A percentile compares a stretch with the other conserved stretches of the same genome.
phyloP scores from a whole-genome alignment of 1,284 basidiomycete genomes.

The Boletus semigastroideus region DNA sequence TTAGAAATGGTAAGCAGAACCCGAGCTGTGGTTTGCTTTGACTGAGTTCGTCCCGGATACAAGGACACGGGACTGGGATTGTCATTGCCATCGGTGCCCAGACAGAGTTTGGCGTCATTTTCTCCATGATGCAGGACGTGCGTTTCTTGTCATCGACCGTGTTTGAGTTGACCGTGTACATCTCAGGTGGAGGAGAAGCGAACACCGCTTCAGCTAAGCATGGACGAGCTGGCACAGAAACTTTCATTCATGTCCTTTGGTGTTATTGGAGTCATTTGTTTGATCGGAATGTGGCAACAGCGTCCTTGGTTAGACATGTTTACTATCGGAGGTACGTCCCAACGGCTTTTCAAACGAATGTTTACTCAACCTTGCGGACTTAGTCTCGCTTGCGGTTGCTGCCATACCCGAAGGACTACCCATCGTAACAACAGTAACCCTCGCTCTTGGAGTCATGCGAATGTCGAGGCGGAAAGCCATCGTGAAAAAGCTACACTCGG shows the following conservation, averaged over 20 bases:
- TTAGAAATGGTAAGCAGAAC: slow-evolving; percentile 72
- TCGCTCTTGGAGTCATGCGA: slow-evolving; percentile 89
- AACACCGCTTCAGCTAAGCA: slow-evolving; percentile 90
- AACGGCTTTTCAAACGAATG: neutral
- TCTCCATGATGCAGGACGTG: slow-evolving; percentile 97
- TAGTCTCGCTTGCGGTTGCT: slow-evolving; percentile 94
- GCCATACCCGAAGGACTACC: slow-evolving; percentile 97
- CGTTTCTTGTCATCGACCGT: slow-evolving; percentile 26
- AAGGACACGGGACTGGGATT: slow-evolving; percentile 82
- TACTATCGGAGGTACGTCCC: slow-evolving; percentile 84
- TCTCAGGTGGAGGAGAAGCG: slow-evolving; percentile 85
- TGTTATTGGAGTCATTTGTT: slow-evolving; percentile 90
- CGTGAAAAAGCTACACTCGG: slow-evolving; percentile 94
- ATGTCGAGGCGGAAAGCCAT: slow-evolving; percentile 96
- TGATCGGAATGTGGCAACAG: slow-evolving; percentile 86
- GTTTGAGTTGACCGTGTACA: neutral
- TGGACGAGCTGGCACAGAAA: slow-evolving; percentile 96
- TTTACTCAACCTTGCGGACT: slow-evolving; percentile 9
- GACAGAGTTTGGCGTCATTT: slow-evolving; percentile 96
- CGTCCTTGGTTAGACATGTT: slow-evolving; percentile 98
- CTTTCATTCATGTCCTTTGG: slow-evolving; percentile 89
- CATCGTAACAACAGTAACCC: slow-evolving; percentile 96
- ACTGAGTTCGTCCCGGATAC: slow-evolving; percentile 6
- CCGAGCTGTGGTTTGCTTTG: neutral
- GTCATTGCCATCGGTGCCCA: slow-evolving; percentile 88